phyloP scores from a whole-genome alignment of 192 early-diverging fungal genomes.

The Backusella morwellensis region DNA sequence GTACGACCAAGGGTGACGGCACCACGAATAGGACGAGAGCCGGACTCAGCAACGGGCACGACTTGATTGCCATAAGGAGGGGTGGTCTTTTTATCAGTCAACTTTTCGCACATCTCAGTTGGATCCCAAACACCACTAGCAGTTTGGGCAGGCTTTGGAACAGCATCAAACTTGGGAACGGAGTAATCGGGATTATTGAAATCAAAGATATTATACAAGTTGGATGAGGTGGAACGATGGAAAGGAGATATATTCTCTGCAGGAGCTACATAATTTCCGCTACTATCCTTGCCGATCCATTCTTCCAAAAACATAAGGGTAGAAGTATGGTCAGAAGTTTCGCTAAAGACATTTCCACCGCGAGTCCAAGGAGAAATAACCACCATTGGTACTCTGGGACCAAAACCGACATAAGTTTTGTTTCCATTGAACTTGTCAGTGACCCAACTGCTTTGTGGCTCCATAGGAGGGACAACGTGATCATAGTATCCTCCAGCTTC shows the following conservation, averaged over 20 bases:
- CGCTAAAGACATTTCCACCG: slow-evolving; percentile 19
- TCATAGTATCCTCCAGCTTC: slow-evolving; percentile 27
- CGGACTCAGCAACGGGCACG: slow-evolving; percentile 11
- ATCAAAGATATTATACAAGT: slow-evolving; percentile 20
- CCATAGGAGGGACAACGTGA: slow-evolving; percentile 21
- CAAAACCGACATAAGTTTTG: background rate
- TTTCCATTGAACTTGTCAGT: slow-evolving; percentile 12
- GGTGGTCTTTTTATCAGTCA: slow-evolving; percentile 5
- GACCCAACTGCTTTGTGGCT: slow-evolving; percentile 12
- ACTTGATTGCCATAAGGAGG: slow-evolving; percentile 20
- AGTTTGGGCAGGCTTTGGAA: slow-evolving; percentile 5
- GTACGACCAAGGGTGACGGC: slow-evolving; percentile 12
- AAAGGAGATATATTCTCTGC: slow-evolving; percentile 7
- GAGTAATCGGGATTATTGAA: slow-evolving; percentile 26
- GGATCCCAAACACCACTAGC: slow-evolving; percentile 18
- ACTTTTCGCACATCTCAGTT: slow-evolving; percentile 8
- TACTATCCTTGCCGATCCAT: slow-evolving; percentile 19
- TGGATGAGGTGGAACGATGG: slow-evolving; percentile 6
- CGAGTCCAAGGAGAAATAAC: slow-evolving; percentile 22
- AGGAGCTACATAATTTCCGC: slow-evolving; percentile 7
- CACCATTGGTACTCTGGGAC: slow-evolving; percentile 17
- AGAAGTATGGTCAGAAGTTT: slow-evolving; percentile 21
- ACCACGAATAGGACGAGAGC: slow-evolving; percentile 19
- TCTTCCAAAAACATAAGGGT: slow-evolving; percentile 21
- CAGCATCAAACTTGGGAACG: slow-evolving; percentile 7